Base-by-base conservation (phyloP, 2,329 filamentous ascomycete genomes). In the Colletotrichum theobromicola region DNA sequence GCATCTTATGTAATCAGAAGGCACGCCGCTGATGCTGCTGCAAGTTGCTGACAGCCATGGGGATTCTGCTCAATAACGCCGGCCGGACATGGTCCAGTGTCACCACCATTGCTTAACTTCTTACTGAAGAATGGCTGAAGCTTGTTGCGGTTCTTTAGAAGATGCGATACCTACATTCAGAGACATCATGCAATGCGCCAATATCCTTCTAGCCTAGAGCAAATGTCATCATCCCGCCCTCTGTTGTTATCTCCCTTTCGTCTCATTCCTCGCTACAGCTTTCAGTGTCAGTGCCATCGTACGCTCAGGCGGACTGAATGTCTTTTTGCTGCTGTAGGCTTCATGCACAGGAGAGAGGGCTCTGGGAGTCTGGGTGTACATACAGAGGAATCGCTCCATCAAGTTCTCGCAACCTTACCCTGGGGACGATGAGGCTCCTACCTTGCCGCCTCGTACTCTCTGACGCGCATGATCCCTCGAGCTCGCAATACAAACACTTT, bases 391-490 rank as follows among this genome's bases (percentile, higher is more conserved):
- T 32, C 7, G 26, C 32, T 16, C 50, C n/a, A 30, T 62, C 57
- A 30, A 24, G 46, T 55, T 9, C 53, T 71, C 67, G 67, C 67
- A 74, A n/a, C 71, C 67, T 15, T 65, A 62, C 34, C 71, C 67
- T 30, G 67, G 71, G 8, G 24, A 35, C 24, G 16, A 12, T 30
- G 28, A n/a, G 35, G 18, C 26, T 32, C 16, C 21, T 10, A 34
- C 50, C 28, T 50, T 50, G 42, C 42, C 50, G 61, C 24, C n/a
- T 74, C 60, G 61, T 37, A 61, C 61, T 61, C 37, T 35, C 50
- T 30, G 50, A 32, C 70, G 30, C 60, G 37, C 37, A 53, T 65
- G 13, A 65, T 53, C 62, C 62, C 62, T 65, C 28, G 9, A 65
- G 62, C 15, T 21, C n/a, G 34, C 7, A 18, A 16, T 63, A 16